phyloP scores from a whole-genome alignment of 106 monocot species.

The Dioscorea alata region DNA sequence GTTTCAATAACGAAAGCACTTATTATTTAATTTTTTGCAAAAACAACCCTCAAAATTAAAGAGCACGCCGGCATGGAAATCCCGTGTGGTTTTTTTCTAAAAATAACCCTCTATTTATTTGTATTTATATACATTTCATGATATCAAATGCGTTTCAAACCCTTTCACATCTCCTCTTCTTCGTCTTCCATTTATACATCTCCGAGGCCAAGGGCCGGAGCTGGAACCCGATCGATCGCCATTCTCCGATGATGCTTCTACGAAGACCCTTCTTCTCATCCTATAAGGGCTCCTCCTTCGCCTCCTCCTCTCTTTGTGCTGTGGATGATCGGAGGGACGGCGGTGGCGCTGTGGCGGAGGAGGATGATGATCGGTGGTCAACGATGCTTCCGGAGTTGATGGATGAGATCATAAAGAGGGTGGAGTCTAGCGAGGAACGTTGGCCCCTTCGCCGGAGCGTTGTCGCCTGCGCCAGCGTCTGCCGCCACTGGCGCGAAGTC shows the following conservation, averaged over 20 bases:
- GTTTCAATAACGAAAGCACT: too few species aligned
- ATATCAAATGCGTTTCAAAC: too few species aligned
- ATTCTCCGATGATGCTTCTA: background rate
- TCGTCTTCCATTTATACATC: too few species aligned
- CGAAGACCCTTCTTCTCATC: background rate
- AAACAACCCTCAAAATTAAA: too few species aligned
- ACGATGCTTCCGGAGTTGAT: slow-evolving; percentile 83
- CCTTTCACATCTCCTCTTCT: too few species aligned
- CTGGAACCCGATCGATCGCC: background rate
- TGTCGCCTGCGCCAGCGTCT: slow-evolving; percentile 72
- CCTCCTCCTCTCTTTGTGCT: background rate
- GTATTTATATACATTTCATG: too few species aligned
- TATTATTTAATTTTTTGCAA: too few species aligned
- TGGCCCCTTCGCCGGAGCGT: slow-evolving; percentile 84
- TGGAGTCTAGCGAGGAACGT: slow-evolving; percentile 57
- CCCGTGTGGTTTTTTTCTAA: too few species aligned
- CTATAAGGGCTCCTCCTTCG: background rate
- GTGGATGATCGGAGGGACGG: background rate
- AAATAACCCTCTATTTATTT: too few species aligned
- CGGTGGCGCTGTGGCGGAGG: slow-evolving; percentile 9
- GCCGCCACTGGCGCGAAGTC: slow-evolving; percentile 74
- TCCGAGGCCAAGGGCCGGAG: slow-evolving; percentile 1
- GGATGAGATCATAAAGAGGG: slow-evolving; percentile 64
- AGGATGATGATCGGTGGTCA: slow-evolving; percentile 62
- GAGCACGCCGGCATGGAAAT: too few species aligned